A percentile compares a stretch with the other conserved stretches of the same genome.
phyloP scores from a whole-genome alignment of 140 eudicot genomes.

The Oenanthe javanica region DNA sequence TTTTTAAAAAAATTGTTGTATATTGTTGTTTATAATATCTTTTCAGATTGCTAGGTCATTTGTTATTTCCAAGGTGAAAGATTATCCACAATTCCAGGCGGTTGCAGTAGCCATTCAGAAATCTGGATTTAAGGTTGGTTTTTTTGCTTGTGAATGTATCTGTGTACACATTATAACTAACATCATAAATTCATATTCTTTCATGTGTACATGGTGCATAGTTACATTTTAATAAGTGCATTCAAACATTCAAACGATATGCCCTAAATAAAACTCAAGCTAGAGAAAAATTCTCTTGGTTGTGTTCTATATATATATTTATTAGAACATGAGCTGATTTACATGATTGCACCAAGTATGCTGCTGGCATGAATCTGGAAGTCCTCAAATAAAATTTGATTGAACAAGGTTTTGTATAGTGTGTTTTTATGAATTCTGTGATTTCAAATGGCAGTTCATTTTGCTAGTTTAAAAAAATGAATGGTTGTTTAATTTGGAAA shows the following conservation, averaged over 20 bases:
- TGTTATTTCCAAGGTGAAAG: slow-evolving; percentile 66
- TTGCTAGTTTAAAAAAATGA: not conserved
- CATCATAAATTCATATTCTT: slow-evolving; percentile 58
- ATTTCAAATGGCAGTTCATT: not conserved
- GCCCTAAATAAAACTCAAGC: too few species aligned
- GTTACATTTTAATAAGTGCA: not conserved
- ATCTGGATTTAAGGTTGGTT: slow-evolving; percentile 82
- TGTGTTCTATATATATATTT: not conserved
- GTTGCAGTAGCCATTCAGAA: slow-evolving; percentile 65
- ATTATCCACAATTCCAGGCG: slow-evolving; percentile 82
- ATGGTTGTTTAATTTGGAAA: not conserved
- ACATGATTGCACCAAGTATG: not conserved
- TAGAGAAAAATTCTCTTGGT: not conserved
- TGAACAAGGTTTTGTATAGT: not conserved
- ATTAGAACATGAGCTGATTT: not conserved
- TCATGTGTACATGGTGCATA: slow-evolving; percentile 18
- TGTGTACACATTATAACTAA: slow-evolving; percentile 17
- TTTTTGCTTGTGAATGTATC: not conserved
- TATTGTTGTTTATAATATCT: not conserved
- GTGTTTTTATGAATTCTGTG: not conserved
- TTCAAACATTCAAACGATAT: not conserved
- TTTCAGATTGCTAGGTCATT: slow-evolving; percentile 74
- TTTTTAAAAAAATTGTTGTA: not conserved
- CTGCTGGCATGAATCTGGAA: not conserved
- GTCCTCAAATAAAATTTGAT: not conserved